Conservation (phyloP, 2,329 filamentous ascomycete genomes). For the Neonectria sp. region DNA sequence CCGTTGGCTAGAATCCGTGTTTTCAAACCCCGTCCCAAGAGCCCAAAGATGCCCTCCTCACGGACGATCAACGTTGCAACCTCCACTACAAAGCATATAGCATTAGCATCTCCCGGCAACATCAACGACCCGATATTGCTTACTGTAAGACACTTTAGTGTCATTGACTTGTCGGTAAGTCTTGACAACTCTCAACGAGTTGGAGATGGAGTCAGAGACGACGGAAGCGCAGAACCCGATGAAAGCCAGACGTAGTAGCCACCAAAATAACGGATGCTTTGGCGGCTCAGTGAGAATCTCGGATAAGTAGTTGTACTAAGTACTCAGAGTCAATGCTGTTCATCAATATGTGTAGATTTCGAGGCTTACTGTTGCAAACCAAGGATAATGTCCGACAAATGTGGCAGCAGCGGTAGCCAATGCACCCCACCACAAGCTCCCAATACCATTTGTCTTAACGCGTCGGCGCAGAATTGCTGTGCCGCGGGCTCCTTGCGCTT, state of each 20-base stretch:
- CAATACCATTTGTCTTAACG: conserved; percentile 60
- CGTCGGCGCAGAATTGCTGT: conserved; percentile 60
- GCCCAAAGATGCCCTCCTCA: conserved; percentile 58
- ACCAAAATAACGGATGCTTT: conserved; percentile 56
- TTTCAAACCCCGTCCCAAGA: conserved; percentile 62
- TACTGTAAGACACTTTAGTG: conserved; percentile 62
- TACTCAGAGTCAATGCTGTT: neutral
- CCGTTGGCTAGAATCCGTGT: conserved; percentile 65
- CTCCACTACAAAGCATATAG: conserved; percentile 50
- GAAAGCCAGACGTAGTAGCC: conserved; percentile 58
- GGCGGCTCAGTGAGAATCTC: conserved; percentile 58
- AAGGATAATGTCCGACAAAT: conserved; percentile 65
- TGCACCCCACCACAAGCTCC: conserved; percentile 66
- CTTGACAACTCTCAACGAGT: conserved; percentile 64
- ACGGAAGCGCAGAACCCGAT: conserved; percentile 60
- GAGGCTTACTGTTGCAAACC: conserved; percentile 62
- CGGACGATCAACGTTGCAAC: conserved; percentile 58
- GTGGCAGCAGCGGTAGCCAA: conserved; percentile 64
- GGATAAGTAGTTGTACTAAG: conserved; percentile 60
- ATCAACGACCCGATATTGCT: conserved; percentile 2
- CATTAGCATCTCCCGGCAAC: neutral
- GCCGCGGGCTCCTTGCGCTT: conserved; percentile 61
- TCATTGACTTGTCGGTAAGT: conserved; percentile 67
- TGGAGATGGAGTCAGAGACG: conserved; percentile 63
- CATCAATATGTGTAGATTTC: neutral